A percentile compares a stretch with the other conserved stretches of the same genome.
phyloP scores from a whole-genome alignment of 495 filamentous ascomycete genomes.

The Daldinia childiae region DNA sequence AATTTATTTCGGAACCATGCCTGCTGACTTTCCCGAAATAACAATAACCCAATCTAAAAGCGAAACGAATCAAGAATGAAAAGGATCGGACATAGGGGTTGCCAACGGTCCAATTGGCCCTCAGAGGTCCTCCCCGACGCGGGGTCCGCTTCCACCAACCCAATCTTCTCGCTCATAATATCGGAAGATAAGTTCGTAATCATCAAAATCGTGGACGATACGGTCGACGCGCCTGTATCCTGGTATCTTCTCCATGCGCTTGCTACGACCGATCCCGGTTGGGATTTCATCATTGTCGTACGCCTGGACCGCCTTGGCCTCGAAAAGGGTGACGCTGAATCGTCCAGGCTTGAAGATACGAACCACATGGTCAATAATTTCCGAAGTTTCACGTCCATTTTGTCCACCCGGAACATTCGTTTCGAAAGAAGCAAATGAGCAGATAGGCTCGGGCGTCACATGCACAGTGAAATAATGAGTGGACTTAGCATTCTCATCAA shows the following conservation, averaged over 20 bases:
- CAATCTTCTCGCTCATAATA: constrained; percentile 95
- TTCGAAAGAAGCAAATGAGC: constrained; percentile 99
- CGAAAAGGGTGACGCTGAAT: constrained; percentile 97
- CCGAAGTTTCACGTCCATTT: constrained; percentile 85
- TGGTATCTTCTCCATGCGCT: constrained; percentile 81
- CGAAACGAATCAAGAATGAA: constrained; percentile 15
- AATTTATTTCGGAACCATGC: constrained; percentile 14
- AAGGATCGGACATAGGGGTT: not conserved
- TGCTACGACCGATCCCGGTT: constrained; percentile 56
- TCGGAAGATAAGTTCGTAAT: constrained; percentile 96
- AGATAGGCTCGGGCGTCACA: constrained; percentile 96
- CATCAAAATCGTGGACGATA: constrained; percentile 97
- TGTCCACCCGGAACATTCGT: constrained; percentile 96
- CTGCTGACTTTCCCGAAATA: constrained; percentile 8
- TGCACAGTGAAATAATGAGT: constrained; percentile 99
- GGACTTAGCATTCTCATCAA: constrained; percentile 61
- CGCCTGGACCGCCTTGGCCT: constrained; percentile 70
- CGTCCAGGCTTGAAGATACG: constrained; percentile 94
- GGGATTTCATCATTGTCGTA: constrained; percentile 58
- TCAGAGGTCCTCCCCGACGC: constrained; percentile 67
- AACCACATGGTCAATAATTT: constrained; percentile 93
- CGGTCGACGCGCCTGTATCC: constrained; percentile 93
- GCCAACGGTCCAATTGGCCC: not conserved
- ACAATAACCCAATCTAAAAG: constrained; percentile 18
- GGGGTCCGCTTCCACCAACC: constrained; percentile 75